phyloP scores from a whole-genome alignment of 192 early-diverging fungal species.

The Cladochytrium replicatum region DNA sequence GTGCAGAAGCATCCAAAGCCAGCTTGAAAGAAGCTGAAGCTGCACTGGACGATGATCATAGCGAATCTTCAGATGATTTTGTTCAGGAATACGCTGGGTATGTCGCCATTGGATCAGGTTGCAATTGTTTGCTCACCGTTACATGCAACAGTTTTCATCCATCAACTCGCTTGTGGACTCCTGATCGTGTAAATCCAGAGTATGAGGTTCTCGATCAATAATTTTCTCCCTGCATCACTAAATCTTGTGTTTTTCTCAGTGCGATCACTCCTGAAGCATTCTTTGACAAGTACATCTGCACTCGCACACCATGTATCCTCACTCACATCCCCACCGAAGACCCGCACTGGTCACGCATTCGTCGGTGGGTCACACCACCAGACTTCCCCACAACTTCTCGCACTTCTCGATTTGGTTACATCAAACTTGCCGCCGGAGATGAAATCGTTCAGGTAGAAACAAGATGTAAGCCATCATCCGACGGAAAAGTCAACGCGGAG shows the following conservation, averaged over 20 bases:
- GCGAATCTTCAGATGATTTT: too few relatives aligned
- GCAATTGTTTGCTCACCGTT: too few relatives aligned
- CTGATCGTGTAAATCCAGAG: slow-evolving; percentile 12
- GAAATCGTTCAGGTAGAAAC: slow-evolving; percentile 27
- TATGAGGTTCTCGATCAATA: neutral
- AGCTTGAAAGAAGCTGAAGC: too few relatives aligned
- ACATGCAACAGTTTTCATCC: slow-evolving; percentile 44
- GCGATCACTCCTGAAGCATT: slow-evolving; percentile 24
- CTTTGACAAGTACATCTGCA: slow-evolving; percentile 29
- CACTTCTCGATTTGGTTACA: slow-evolving; percentile 8
- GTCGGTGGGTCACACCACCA: neutral
- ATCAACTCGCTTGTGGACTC: slow-evolving; percentile 17
- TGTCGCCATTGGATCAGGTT: too few relatives aligned
- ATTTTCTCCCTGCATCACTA: neutral
- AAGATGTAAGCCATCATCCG: slow-evolving; percentile 12
- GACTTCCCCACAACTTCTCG: neutral
- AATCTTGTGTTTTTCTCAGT: neutral
- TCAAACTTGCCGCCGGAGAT: slow-evolving; percentile 16
- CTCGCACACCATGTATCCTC: slow-evolving; percentile 34
- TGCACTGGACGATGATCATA: too few relatives aligned
- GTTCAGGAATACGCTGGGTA: too few relatives aligned
- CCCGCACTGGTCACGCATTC: slow-evolving; percentile 1
- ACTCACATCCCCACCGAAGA: too few relatives aligned
- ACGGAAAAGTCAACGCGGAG: slow-evolving; percentile 7
- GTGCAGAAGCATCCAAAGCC: too few relatives aligned